Evolutionary conservation across 371 early-diverging fungal species (phyloP), one percentile per base, ranked within the genome.

Genomic region (Actinomucor elegans): DNA sequence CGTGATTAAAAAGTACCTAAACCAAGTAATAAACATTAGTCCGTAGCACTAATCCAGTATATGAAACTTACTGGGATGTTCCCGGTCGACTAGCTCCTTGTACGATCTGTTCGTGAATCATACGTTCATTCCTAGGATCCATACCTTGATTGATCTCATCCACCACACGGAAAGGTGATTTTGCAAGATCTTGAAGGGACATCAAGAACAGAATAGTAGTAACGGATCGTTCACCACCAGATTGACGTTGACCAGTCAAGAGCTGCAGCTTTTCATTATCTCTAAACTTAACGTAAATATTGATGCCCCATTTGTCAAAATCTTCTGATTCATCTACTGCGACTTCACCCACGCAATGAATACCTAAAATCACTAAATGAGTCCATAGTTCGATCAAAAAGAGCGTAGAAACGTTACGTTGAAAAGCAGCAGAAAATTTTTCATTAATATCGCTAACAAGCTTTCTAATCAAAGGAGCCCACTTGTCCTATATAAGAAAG

Each of bases 131-230:
- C 32, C 89, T 77, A 52, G 93, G 92, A 73, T 99, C 99, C 99
- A 99, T 99, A 52, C 99, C 99, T 73, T 99, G 99, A 73, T 99
- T 99, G 58, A 99, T 99, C 74, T 99, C 99, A 77, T 99, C 99
- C 8, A 99, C 99, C 0, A 99, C 94, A 42, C 99, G 89, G 86
- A 99, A 99, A 6, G 99, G 99, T 8, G 95, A 80, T 11, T 80
- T 79, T 9, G 93, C 93, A 31, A 93, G 71, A 27, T 78, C 70
- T 77, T 99, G 99, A 41, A 99, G 81, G 4, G 99, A 84, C 84
- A 99, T 93, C 44, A 99, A 68, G 65, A 97, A 99, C 55, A 99
- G 78, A 55, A 99, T 98, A 4, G 99, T 99, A 4, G 98, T 89
- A 14, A 97, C 97, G 1, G 96, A 88, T 15, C 95, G 84, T 59